These are phyloP conservation scores for Obba rivulosa DNA, from an alignment of 768 basidiomycete genomes.

Conservation along the genomic window DNA sequence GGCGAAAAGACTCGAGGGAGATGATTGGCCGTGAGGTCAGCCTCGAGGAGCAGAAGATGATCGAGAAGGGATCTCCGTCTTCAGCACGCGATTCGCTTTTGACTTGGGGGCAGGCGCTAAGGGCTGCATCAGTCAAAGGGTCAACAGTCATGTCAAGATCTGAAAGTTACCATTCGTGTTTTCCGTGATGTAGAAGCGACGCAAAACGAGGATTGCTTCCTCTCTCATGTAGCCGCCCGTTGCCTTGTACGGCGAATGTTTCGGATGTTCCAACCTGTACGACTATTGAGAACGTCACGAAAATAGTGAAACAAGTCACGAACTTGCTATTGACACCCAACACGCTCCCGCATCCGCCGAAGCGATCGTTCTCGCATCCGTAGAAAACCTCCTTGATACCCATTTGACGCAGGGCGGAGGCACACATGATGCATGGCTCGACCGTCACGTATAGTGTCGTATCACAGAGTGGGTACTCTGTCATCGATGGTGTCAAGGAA, in stretches of 20 bases:
- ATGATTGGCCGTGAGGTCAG: background rate
- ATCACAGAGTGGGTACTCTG: constrained; percentile 59
- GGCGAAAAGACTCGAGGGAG: no score
- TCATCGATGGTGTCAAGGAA: constrained; percentile 45
- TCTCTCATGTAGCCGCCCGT: constrained; percentile 45
- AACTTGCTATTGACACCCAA: constrained; percentile 79
- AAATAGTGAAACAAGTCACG: constrained; percentile 15
- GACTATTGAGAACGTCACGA: background rate
- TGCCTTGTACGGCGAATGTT: constrained; percentile 70
- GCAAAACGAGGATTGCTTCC: constrained; percentile 56
- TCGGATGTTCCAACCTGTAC: constrained; percentile 61
- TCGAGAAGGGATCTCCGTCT: constrained; percentile 61
- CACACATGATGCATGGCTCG: constrained; percentile 99
- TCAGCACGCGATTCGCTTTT: constrained; percentile 79
- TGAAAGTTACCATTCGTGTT: constrained; percentile 76
- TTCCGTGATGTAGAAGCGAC: constrained; percentile 76
- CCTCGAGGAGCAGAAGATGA: background rate
- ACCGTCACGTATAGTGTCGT: constrained; percentile 96
- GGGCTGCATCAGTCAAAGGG: constrained; percentile 1
- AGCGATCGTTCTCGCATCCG: constrained; percentile 93
- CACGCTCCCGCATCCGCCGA: constrained; percentile 96
- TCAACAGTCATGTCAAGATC: background rate
- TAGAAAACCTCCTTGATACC: constrained; percentile 89
- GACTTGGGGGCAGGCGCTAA: constrained; percentile 87
- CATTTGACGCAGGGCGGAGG: constrained; percentile 88